A percentile compares a stretch with the other conserved stretches of the same genome.
These are phyloP conservation scores for Carallia brachiata DNA, from an alignment of 345 rosid species.

Conservation along the genomic window DNA sequence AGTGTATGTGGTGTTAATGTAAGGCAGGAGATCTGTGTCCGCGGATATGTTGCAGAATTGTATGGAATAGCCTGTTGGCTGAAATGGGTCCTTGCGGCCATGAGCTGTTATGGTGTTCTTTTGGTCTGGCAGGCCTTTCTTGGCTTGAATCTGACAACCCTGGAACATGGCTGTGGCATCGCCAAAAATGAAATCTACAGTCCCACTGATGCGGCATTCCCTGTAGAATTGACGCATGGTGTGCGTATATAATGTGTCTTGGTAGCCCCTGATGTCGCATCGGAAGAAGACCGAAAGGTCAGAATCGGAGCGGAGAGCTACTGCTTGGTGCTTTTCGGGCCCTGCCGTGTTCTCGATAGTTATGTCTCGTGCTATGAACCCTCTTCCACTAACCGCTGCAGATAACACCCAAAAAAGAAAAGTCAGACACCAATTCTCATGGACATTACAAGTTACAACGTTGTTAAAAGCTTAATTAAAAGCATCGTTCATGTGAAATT, in stretches of 20 bases:
- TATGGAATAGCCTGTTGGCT: slow-evolving; percentile 35
- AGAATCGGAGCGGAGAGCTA: slow-evolving; percentile 40
- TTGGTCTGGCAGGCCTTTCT: slow-evolving; percentile 26
- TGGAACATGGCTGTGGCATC: slow-evolving; percentile 37
- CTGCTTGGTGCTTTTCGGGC: slow-evolving; percentile 42
- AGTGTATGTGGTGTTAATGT: slow-evolving; percentile 22
- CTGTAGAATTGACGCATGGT: slow-evolving; percentile 40
- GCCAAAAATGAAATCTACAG: slow-evolving; percentile 42
- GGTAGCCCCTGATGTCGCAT: slow-evolving; percentile 34
- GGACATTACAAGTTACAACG: no score
- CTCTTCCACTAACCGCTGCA: slow-evolving; percentile 41
- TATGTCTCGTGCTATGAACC: slow-evolving; percentile 35
- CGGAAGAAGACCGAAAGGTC: slow-evolving; percentile 37
- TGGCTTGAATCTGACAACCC: slow-evolving; percentile 25
- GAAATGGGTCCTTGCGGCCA: slow-evolving; percentile 30
- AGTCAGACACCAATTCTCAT: neutral
- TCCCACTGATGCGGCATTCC: slow-evolving; percentile 33
- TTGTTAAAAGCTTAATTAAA: no score
- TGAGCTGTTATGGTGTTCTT: slow-evolving; percentile 44
- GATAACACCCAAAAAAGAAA: neutral
- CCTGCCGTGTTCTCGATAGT: slow-evolving; percentile 41
- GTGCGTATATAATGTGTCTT: slow-evolving; percentile 37
- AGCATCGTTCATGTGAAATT: no score
- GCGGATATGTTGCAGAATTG: slow-evolving; percentile 36
- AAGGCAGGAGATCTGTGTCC: slow-evolving; percentile 25